Evolutionary conservation across 1,284 basidiomycete species (phyloP).

Genomic region (Phaffia rhodozyma): DNA sequence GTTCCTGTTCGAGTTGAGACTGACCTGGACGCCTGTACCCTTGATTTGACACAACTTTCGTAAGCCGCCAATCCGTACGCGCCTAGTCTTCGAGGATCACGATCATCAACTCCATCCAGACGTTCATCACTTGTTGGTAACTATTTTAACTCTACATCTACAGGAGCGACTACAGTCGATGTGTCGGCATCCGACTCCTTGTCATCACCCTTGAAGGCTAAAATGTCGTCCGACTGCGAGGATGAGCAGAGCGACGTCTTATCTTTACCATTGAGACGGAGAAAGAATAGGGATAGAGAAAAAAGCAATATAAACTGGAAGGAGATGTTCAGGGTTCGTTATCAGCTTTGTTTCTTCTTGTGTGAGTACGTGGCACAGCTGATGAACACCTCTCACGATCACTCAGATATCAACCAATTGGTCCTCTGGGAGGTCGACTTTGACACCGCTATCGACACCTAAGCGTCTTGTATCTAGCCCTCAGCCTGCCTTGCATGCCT

Average conservation of each 20-base stretch:
- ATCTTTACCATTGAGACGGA: not conserved
- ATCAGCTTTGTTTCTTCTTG: not conserved
- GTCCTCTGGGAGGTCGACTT: slow-evolving; percentile 3
- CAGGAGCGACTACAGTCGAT: too few species aligned
- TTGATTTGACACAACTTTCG: too few species aligned
- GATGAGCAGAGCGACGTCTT: not conserved
- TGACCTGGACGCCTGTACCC: too few species aligned
- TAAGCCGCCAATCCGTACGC: not conserved
- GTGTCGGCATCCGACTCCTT: too few species aligned
- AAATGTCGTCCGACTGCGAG: too few species aligned
- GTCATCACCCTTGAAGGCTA: too few species aligned
- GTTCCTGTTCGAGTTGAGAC: too few species aligned
- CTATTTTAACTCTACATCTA: too few species aligned
- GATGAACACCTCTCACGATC: too few species aligned
- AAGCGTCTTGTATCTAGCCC: not conserved
- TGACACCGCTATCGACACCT: not conserved
- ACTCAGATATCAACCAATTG: slow-evolving; percentile 12
- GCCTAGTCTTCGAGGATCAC: not conserved
- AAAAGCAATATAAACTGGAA: slow-evolving; percentile 7
- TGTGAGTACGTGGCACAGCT: not conserved
- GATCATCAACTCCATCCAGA: not conserved
- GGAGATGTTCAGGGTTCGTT: slow-evolving; percentile 11
- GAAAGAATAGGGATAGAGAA: not conserved
- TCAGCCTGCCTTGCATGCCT: not conserved
- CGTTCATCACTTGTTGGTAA: not conserved